A percentile compares a stretch with the other conserved stretches of the same genome.
Evolutionary conservation across 163 green algal genomes (phyloP).

Genomic region (Smithsoniella earleae): DNA sequence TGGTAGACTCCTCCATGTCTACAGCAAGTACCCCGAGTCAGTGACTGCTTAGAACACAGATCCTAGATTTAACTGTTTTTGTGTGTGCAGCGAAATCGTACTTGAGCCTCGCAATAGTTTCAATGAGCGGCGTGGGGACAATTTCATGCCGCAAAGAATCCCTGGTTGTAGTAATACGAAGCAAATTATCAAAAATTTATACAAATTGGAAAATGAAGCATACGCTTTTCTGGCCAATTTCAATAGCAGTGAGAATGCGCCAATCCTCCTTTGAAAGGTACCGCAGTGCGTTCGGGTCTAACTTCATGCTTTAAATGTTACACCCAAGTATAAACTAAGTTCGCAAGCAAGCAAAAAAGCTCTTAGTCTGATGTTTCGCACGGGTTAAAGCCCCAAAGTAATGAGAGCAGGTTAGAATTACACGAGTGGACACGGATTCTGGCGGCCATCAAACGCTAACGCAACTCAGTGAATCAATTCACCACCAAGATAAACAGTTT

Average conservation of each 20-base stretch:
- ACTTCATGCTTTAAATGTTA: slow-evolving; percentile 71
- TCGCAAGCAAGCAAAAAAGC: not conserved
- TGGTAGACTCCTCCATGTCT: slow-evolving; percentile 78
- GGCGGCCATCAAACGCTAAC: no score
- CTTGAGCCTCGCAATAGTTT: slow-evolving; percentile 89
- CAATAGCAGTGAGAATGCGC: slow-evolving; percentile 83
- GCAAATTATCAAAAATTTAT: not conserved
- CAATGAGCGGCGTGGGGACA: slow-evolving; percentile 82
- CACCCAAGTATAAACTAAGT: not conserved
- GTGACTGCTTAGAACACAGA: no score
- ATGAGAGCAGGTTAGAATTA: no score
- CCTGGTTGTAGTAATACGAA: not conserved
- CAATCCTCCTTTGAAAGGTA: slow-evolving; percentile 93
- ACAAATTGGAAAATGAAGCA: slow-evolving; percentile 24
- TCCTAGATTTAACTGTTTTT: not conserved
- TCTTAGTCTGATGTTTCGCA: no score
- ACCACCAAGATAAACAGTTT: no score
- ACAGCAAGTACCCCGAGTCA: no score
- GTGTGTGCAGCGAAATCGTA: slow-evolving; percentile 33
- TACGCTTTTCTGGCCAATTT: slow-evolving; percentile 97
- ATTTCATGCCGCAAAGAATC: slow-evolving; percentile 81
- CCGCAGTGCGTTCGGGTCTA: slow-evolving; percentile 91
- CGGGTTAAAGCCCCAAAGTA: no score
- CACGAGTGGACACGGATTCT: no score
- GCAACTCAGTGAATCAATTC: no score